These are phyloP conservation scores for Suillus subalutaceus DNA, from an alignment of 768 basidiomycete genomes.

Conservation along the genomic window DNA sequence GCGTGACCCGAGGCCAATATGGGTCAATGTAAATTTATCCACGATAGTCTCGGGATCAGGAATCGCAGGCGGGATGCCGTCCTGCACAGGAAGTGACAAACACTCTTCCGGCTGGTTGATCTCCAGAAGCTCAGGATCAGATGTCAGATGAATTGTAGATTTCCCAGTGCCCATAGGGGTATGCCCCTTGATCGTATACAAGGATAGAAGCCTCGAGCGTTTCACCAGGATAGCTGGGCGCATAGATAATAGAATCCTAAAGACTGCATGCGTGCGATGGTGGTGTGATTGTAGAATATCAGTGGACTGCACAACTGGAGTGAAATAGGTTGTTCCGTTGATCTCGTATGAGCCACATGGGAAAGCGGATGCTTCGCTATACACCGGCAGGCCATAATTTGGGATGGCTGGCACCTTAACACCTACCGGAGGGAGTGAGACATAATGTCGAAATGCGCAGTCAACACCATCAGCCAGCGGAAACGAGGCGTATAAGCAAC, in stretches of 20 bases:
- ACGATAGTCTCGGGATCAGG: neutral
- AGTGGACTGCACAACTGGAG: constrained; percentile 8
- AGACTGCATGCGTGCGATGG: neutral
- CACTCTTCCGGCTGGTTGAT: neutral
- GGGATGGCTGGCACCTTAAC: constrained; percentile 5
- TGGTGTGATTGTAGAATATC: neutral
- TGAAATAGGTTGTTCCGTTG: constrained; percentile 35
- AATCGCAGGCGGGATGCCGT: neutral
- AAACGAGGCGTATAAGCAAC: constrained; percentile 40
- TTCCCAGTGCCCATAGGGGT: neutral
- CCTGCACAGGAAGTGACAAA: neutral
- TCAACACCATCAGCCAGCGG: constrained; percentile 27
- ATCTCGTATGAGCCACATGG: constrained; percentile 25
- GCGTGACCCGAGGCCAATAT: constrained; percentile 41
- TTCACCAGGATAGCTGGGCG: neutral
- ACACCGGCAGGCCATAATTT: neutral
- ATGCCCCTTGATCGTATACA: neutral
- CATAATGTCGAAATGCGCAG: constrained; percentile 34
- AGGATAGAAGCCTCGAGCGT: neutral
- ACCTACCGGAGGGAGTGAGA: neutral
- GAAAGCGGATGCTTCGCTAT: constrained; percentile 13
- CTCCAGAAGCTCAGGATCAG: neutral
- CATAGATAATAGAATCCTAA: neutral
- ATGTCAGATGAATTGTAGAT: neutral
- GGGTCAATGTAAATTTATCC: constrained; percentile 16